Evolutionary conservation across 2,329 filamentous ascomycete genomes (phyloP), one percentile per base, ranked within the genome.

Genomic region (Sphaerulina populicola): DNA sequence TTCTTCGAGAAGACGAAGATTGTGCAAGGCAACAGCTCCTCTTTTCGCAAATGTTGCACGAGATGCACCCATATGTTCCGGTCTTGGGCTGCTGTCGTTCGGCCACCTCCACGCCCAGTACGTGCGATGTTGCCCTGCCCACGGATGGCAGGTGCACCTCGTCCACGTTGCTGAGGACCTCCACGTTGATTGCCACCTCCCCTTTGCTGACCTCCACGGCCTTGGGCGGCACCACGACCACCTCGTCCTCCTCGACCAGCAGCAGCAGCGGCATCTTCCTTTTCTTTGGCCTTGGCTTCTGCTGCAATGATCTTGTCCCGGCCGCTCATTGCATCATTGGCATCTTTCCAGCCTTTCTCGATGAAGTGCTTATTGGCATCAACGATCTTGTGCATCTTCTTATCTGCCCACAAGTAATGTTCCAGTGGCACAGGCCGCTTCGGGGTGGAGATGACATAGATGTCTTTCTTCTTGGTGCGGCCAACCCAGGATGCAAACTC

Each of bases 1-100:
- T 93, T 95, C 73, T 97, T 98, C 2, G 93, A 98, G 69, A 98
- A 98, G 50, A 98, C 91, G 65, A 98, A 98, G 59, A 98, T 94
- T 67, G 91, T 97, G 7, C 86, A 88, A 0, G 93, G 93, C 3
- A 98, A 78, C 3, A 98, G 76, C 44, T 81, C 88, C 47, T 89
- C 81, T 68, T 94, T 95, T 62, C 83, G 87, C 48, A 98, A 76
- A 69, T 88, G 89, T 63, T 94, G 88, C 2, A 98, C 89, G 36
- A 98, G 78, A 64, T 96, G 88, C 33, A 97, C 91, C 93, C 93
- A 98, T 6, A 96, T 78, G 56, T 90, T 97, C 67, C 89, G 90
- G 71, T 98, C 93, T 68, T 98, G 93, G 0, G 89, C 89, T 52
- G 86, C 88, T 18, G 88, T 93, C 0, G 89, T 88, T 62, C 90